Evolutionary conservation across 2,329 filamentous ascomycete species (phyloP).

Genomic region (Bimuria novae-zelandiae): DNA sequence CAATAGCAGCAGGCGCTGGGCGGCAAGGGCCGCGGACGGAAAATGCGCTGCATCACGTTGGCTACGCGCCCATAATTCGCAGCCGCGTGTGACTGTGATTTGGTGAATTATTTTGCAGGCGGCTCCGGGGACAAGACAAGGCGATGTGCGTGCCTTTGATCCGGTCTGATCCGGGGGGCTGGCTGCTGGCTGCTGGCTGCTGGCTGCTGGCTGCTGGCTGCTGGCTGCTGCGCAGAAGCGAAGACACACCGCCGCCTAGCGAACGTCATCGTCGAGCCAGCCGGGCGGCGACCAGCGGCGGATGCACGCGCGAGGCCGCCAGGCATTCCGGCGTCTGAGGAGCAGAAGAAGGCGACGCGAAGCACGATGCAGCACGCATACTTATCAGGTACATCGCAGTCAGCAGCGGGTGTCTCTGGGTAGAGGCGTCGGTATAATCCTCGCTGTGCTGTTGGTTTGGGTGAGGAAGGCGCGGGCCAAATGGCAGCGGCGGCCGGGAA

Average conservation of each 20-base stretch:
- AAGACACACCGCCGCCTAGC: constrained; percentile 4
- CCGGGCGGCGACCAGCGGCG: background rate
- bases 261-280: constrained; percentile 9
- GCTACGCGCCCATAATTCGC: constrained; percentile 34
- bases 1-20: background rate
- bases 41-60: constrained; percentile 29
- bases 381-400: too few species aligned
- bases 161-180: too few species aligned
- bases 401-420: too few species aligned
- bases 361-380: too few species aligned
- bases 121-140: background rate
- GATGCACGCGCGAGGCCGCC: background rate
- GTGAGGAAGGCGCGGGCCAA: background rate
- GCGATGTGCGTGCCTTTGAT: too few species aligned
- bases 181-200: too few species aligned
- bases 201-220: too few species aligned
- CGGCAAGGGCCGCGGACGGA: background rate
- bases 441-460: too few species aligned
- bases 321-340: background rate
- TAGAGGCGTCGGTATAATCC: too few species aligned
- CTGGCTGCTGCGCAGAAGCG: background rate
- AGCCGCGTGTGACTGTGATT: constrained; percentile 36
- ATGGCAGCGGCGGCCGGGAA: constrained; percentile 13
- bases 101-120: constrained; percentile 25
- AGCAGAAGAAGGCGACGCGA: background rate